Conservation (phyloP, 2,329 filamentous ascomycete species). For the Clonostachys chloroleuca region DNA sequence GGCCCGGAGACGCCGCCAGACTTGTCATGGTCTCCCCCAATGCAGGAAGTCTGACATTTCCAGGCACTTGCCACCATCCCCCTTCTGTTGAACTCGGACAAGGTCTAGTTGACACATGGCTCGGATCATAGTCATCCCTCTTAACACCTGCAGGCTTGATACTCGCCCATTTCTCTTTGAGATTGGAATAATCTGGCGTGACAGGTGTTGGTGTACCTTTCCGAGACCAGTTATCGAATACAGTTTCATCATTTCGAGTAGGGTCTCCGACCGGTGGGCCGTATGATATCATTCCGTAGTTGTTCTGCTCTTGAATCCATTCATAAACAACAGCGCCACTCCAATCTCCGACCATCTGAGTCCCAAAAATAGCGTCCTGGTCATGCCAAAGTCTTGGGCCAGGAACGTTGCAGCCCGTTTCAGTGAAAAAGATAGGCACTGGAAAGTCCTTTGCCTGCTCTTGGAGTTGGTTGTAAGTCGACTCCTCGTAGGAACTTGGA, state of each 20-base stretch:
- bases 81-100: constrained; percentile 68
- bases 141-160: constrained; percentile 65
- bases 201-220: constrained; percentile 71
- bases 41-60: constrained; percentile 64
- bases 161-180: constrained; percentile 72
- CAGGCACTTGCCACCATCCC: constrained; percentile 78
- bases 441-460: constrained; percentile 64
- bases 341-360: constrained; percentile 64
- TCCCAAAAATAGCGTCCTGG: constrained; percentile 72
- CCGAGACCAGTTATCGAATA: constrained; percentile 63
- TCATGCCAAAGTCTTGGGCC: constrained; percentile 63
- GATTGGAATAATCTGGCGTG: constrained; percentile 72
- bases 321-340: constrained; percentile 85
- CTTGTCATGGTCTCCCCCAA: constrained; percentile 43
- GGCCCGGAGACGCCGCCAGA: too few species aligned
- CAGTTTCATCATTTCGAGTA: constrained; percentile 44
- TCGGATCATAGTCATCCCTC: constrained; percentile 60
- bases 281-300: constrained; percentile 79
- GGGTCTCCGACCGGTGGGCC: constrained; percentile 51
- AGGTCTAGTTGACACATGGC: constrained; percentile 53
- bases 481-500: constrained; percentile 46
- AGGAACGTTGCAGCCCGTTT: constrained; percentile 75
- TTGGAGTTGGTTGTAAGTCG: constrained; percentile 69
- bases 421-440: constrained; percentile 86
- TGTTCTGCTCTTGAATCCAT: constrained; percentile 81